Evolutionary conservation across 2,329 filamentous ascomycete genomes (phyloP).

Genomic region (Rutstroemia sp.): DNA sequence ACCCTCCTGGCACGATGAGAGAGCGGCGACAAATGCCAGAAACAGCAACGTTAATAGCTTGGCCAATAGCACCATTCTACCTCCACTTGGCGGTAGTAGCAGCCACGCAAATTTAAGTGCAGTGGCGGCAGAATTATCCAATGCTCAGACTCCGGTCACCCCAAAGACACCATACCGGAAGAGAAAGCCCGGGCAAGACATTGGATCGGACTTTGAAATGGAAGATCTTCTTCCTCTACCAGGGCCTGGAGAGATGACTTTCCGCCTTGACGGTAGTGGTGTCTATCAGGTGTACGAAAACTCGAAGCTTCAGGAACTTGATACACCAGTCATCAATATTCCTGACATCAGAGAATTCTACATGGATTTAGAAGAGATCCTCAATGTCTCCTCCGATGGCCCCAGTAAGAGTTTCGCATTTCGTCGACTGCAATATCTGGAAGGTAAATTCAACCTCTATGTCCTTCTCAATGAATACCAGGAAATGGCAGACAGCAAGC

Average conservation of each 20-base stretch:
- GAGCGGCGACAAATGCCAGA: conserved; percentile 21
- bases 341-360: conserved; percentile 94
- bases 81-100: conserved; percentile 24
- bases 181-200: conserved; percentile 81
- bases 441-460: conserved; percentile 96
- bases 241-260: conserved; percentile 59
- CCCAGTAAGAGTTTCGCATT: conserved; percentile 97
- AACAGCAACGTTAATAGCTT: conserved; percentile 43
- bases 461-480: conserved; percentile 92
- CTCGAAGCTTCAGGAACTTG: conserved; percentile 50
- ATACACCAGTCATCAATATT: conserved; percentile 70
- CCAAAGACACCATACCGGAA: conserved; percentile 46
- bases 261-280: conserved; percentile 71
- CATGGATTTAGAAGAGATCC: conserved; percentile 81
- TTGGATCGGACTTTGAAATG: conserved; percentile 88
- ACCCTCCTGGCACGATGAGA: conserved; percentile 70
- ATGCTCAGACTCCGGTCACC: conserved; percentile 29
- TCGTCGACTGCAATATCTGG: conserved; percentile 85
- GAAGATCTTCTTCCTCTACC: conserved; percentile 71
- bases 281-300: conserved; percentile 90
- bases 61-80: conserved; percentile 28
- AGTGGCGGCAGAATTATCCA: not conserved
- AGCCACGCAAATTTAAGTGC: conserved; percentile 3
- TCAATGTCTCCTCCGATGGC: conserved; percentile 87
- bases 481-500: conserved; percentile 96